phyloP scores from a whole-genome alignment of 2,329 filamentous ascomycete genomes.

The Dothiorella sarmentorum region DNA sequence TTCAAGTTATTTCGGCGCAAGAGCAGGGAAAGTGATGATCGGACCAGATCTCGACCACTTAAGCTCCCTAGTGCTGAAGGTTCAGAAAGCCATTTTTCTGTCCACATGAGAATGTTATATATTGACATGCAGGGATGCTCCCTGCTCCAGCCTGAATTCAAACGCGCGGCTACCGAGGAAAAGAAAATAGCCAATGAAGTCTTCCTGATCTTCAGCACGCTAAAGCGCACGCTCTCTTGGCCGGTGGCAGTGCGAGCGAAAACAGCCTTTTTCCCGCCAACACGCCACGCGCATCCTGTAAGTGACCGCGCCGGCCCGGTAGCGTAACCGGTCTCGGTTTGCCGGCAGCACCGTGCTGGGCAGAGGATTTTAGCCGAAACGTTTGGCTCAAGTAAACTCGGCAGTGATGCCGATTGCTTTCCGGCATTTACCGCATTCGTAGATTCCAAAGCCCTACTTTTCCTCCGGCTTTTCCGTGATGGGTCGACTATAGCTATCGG shows the following conservation, averaged over 20 bases:
- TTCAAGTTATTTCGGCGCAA: not conserved
- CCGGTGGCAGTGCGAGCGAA: not conserved
- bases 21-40: not conserved
- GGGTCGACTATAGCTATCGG: too few relatives aligned
- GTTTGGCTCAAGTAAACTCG: too few relatives aligned
- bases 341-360: too few relatives aligned
- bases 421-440: too few relatives aligned
- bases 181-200: not conserved
- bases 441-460: too few relatives aligned
- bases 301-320: constrained; percentile 1
- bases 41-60: not conserved
- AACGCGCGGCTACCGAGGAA: not conserved
- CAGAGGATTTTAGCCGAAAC: not conserved
- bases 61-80: not conserved
- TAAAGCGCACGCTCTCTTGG: not conserved
- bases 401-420: too few relatives aligned
- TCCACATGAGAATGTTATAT: not conserved
- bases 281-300: too few relatives aligned
- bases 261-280: not conserved
- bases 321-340: too few relatives aligned
- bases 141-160: not conserved
- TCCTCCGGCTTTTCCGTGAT: too few relatives aligned
- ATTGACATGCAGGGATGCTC: not conserved
- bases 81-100: not conserved
- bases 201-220: not conserved